Evolutionary conservation across 805 yeast species (phyloP).

Genomic region (Candida ponderosae): DNA sequence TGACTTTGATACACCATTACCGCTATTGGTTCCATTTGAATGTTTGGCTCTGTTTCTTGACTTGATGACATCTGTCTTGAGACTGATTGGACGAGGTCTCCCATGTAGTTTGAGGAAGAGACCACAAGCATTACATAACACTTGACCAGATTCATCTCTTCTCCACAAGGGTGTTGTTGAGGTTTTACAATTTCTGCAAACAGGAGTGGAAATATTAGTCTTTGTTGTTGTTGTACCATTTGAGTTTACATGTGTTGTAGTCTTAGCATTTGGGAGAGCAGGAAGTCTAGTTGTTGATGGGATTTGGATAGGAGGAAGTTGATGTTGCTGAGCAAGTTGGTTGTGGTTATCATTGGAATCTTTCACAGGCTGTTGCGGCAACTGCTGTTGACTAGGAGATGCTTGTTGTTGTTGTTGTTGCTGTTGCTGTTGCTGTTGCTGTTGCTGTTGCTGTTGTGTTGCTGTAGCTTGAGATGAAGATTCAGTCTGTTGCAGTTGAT

Average conservation of each 20-base stretch:
- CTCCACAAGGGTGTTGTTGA: conserved; percentile 95
- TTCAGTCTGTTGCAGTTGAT: too few relatives aligned
- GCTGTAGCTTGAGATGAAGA: too few relatives aligned
- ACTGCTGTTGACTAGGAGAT: too few relatives aligned
- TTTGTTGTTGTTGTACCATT: conserved; percentile 62
- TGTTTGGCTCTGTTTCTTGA: conserved; percentile 81
- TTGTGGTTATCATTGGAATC: too few relatives aligned
- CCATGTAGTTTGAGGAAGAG: conserved; percentile 85
- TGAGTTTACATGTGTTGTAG: conserved; percentile 42
- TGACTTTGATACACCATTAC: conserved; percentile 6
- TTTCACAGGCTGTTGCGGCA: too few relatives aligned
- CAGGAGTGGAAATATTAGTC: conserved; percentile 54
- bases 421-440: too few relatives aligned
- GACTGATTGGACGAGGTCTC: conserved; percentile 82
- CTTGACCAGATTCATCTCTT: conserved; percentile 85
- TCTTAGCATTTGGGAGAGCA: conserved; percentile 55
- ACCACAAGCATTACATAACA: conserved; percentile 93
- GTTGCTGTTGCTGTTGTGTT: too few relatives aligned
- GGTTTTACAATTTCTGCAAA: conserved; percentile 86
- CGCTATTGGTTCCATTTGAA: conserved; percentile 7
- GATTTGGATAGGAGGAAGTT: too few relatives aligned
- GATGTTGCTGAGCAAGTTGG: too few relatives aligned
- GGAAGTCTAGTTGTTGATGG: too few relatives aligned
- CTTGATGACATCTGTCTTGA: conserved; percentile 89
- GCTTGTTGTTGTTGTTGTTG: too few relatives aligned